These are phyloP conservation scores for Eucommia ulmoides DNA, from an alignment of 257 asterid species.

Conservation along the genomic window DNA sequence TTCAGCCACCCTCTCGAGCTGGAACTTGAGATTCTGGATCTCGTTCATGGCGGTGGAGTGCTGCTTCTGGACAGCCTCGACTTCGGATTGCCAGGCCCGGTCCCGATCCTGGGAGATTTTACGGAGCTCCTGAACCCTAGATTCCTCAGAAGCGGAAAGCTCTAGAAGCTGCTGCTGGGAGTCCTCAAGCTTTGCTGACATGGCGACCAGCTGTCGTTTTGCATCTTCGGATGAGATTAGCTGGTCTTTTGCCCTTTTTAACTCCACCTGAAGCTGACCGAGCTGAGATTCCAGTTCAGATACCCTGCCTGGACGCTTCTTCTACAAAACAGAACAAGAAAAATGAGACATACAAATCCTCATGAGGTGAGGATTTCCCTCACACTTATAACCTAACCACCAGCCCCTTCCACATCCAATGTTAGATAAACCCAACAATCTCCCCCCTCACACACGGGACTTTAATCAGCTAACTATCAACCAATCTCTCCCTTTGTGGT, in stretches of 20 bases:
- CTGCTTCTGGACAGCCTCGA: slow-evolving; percentile 72
- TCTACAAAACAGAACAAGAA: not conserved
- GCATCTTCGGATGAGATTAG: slow-evolving; percentile 10
- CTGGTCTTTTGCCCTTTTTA: not conserved
- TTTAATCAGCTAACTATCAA: not conserved
- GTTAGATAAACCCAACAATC: too few species aligned
- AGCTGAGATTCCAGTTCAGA: not conserved
- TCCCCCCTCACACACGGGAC: too few species aligned
- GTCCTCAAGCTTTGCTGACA: slow-evolving; percentile 52
- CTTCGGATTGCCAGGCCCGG: slow-evolving; percentile 70
- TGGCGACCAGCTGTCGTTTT: slow-evolving; percentile 37
- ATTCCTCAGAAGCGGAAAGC: slow-evolving; percentile 64
- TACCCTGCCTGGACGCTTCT: not conserved
- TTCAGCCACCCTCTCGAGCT: slow-evolving; percentile 41
- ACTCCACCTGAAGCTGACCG: not conserved
- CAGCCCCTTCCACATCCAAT: too few species aligned
- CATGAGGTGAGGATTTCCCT: too few species aligned
- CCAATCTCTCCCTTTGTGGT: not conserved
- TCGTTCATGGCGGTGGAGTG: slow-evolving; percentile 65
- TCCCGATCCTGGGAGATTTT: slow-evolving; percentile 82
- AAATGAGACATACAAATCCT: not conserved
- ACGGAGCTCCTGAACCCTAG: slow-evolving; percentile 62
- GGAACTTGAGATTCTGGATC: slow-evolving; percentile 62
- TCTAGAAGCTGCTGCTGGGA: slow-evolving; percentile 54
- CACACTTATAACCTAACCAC: too few species aligned